Percentiles rank a stretch among this genome's conserved stretches.
These are phyloP conservation scores for Globisporangium spiculum DNA, from an alignment of 352 stramenopile species.

Conservation along the genomic window DNA sequence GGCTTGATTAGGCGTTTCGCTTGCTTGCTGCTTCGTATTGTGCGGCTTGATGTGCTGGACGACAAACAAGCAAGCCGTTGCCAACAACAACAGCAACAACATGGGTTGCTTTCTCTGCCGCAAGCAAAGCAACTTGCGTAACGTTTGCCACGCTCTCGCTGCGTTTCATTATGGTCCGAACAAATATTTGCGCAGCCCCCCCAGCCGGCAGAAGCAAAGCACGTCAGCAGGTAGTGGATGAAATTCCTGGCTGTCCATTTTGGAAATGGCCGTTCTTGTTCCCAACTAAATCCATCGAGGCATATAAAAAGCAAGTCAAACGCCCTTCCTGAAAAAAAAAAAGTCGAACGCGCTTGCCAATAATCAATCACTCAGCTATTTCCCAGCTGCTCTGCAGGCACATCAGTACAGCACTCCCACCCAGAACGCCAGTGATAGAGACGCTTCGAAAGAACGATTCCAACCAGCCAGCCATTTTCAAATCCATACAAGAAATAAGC, in stretches of 20 bases:
- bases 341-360: background rate
- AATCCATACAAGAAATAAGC: background rate
- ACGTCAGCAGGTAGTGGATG: background rate
- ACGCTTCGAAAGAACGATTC: slow-evolving; percentile 8
- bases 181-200: background rate
- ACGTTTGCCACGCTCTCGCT: background rate
- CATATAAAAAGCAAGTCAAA: background rate
- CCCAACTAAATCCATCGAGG: background rate
- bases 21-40: background rate
- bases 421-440: slow-evolving; percentile 10
- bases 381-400: slow-evolving; percentile 1
- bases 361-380: background rate
- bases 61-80: background rate
- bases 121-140: background rate
- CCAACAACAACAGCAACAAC: background rate
- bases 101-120: background rate
- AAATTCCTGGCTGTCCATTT: background rate
- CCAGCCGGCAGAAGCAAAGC: background rate
- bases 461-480: background rate
- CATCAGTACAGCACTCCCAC: slow-evolving; percentile 11
- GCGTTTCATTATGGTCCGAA: background rate
- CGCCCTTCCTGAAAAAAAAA: background rate
- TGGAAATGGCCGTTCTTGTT: slow-evolving; percentile 1
- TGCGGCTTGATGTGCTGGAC: background rate
- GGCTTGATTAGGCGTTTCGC: background rate